Evolutionary conservation across 306 rosid genomes (phyloP), one percentile per base, ranked within the genome.

Genomic region (Rubus parviflorus): DNA sequence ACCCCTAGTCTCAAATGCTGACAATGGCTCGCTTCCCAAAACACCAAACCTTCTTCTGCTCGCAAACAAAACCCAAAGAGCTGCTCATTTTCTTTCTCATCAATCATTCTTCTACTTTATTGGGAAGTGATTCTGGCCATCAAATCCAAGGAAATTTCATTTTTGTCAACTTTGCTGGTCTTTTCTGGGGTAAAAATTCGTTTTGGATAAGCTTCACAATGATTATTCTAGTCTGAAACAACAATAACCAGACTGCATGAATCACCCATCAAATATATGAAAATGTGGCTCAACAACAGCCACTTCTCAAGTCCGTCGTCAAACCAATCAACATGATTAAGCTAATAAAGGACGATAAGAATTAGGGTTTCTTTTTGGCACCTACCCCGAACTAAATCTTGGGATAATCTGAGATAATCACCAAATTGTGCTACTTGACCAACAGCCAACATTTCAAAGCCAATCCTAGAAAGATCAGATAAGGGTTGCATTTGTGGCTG

Each of bases 401-500:
- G 41, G 7, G n/a, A 61, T 38, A 49, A 30, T 64, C 65, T 7
- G 19, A n/a, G 41, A 9, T 69, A 1, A 25, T 9, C 41, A 7
- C 12, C 49, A 22, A 8, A 22, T 47, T 71, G 64, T 71, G 77
- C 73, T 35, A 48, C 66, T 38, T 63, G 62, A 57, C 6, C 45
- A 20, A 52, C 4, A 53, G 75, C 30, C 75, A 71, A 15, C 56
- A 47, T 37, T 37, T 52, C 47, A 3, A 73, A 66, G 49, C 30
- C 16, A 19, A 8, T 40, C 75, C 64, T 76, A 20, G 60, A 48
- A 82, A 10, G 52, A 42, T 67, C 52, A 42, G 84, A 81, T 61
- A 81, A 48, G 72, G 72, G 20, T 11, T 60, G 66, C 73, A 81
- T 81, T 60, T 69, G 8, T 4, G 40, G 68, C 84, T 62, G 68